Evolutionary conservation across 1,139 yeast genomes (phyloP).

Genomic region (Blastobotrys raffinosifermentans): DNA sequence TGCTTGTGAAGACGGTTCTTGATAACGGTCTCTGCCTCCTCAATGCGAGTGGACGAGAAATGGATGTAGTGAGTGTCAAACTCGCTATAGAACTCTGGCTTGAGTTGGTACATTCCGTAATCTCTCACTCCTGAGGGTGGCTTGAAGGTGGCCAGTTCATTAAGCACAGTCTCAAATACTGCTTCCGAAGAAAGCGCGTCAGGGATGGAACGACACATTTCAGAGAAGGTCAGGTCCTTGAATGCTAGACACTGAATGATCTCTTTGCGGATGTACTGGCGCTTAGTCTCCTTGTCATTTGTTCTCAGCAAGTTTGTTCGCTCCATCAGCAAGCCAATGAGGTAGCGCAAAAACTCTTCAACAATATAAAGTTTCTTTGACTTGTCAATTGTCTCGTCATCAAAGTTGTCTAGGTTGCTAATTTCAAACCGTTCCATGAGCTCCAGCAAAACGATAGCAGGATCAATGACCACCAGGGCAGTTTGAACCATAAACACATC

Average conservation of each 20-base stretch:
- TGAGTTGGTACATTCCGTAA: conserved; percentile 63
- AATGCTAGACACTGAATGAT: conserved; percentile 76
- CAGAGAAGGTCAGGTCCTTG: conserved; percentile 65
- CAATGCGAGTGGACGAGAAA: conserved; percentile 70
- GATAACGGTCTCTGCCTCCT: conserved; percentile 58
- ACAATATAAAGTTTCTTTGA: conserved; percentile 50
- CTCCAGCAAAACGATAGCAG: conserved; percentile 53
- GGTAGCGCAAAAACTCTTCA: conserved; percentile 70
- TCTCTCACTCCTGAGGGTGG: conserved; percentile 64
- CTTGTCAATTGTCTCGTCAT: conserved; percentile 23
- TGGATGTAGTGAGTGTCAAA: conserved; percentile 83
- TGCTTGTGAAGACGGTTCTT: conserved; percentile 39
- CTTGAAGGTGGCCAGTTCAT: conserved; percentile 52
- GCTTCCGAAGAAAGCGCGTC: conserved; percentile 68
- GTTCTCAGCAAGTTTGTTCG: conserved; percentile 52
- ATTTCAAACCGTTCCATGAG: conserved; percentile 69
- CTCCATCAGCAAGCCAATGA: conserved; percentile 67
- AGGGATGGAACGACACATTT: conserved; percentile 62
- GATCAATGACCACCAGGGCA: conserved; percentile 52
- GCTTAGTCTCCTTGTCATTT: conserved; percentile 46
- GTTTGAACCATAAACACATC: conserved; percentile 71
- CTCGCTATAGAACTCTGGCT: conserved; percentile 46
- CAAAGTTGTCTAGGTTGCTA: conserved; percentile 8
- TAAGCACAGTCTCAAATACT: conserved; percentile 61
- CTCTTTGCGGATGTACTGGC: conserved; percentile 55